Conservation (phyloP, 192 early-diverging fungal genomes). For the Coemansia sp. region DNA sequence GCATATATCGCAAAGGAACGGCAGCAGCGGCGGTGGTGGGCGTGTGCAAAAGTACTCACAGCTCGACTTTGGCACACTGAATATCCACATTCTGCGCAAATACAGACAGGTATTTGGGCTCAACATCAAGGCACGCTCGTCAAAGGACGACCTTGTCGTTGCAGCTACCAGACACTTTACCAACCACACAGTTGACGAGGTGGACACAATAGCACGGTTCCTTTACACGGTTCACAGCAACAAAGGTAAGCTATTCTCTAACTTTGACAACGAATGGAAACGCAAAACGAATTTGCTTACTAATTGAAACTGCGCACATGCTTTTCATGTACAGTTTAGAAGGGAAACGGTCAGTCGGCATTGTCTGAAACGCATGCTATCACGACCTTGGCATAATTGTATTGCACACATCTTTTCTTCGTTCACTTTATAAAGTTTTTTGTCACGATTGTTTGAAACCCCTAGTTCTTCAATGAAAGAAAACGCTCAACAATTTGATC, state of each 20-base stretch:
- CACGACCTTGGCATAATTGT: neutral
- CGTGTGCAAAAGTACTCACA: constrained; percentile 17
- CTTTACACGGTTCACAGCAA: constrained; percentile 50
- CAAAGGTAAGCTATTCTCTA: constrained; percentile 18
- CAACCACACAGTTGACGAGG: constrained; percentile 46
- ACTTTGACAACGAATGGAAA: neutral
- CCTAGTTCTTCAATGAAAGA: constrained; percentile 4
- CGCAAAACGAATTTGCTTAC: neutral
- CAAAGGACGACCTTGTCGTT: constrained; percentile 49
- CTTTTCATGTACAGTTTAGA: constrained; percentile 8
- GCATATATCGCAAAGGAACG: neutral
- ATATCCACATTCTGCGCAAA: constrained; percentile 46
- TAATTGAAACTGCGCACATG: neutral
- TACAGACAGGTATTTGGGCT: constrained; percentile 53
- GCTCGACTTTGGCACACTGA: constrained; percentile 48
- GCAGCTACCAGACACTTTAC: constrained; percentile 45
- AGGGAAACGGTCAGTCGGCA: constrained; percentile 19
- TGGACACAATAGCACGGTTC: constrained; percentile 54
- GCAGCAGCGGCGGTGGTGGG: neutral
- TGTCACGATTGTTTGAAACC: neutral
- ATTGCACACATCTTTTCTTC: neutral
- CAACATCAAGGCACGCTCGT: constrained; percentile 52
- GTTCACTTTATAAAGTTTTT: constrained; percentile 2
- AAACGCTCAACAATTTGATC: constrained; percentile 33
- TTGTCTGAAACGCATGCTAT: constrained; percentile 3